Conservation (phyloP, 2,329 filamentous ascomycete genomes). For the Ophiostoma quercus region DNA sequence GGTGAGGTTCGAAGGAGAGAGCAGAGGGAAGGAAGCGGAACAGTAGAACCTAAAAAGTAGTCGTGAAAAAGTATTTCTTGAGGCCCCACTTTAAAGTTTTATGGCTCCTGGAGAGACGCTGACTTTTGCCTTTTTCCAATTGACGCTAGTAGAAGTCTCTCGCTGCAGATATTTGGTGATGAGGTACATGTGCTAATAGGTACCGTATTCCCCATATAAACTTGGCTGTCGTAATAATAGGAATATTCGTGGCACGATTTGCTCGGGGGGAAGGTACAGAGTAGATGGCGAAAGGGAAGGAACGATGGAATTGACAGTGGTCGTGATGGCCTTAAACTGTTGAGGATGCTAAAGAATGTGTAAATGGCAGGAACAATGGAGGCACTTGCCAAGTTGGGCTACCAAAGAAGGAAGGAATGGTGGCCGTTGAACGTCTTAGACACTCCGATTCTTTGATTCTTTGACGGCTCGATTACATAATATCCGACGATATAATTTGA, state of each 20-base stretch:
- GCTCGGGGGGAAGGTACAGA: background rate
- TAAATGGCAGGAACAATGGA: background rate
- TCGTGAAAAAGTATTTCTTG: constrained; percentile 29
- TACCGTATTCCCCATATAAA: background rate
- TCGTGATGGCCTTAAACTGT: background rate
- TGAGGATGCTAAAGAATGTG: background rate
- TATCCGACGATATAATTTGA: background rate
- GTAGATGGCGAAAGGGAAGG: background rate
- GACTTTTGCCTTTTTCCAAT: background rate
- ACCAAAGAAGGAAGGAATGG: background rate
- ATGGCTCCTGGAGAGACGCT: constrained; percentile 9
- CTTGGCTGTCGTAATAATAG: background rate
- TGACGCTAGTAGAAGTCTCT: constrained; percentile 1
- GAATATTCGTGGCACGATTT: background rate
- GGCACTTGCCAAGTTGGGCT: background rate
- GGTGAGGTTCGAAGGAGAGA: constrained; percentile 25
- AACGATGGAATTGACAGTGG: background rate
- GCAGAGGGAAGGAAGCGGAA: constrained; percentile 8
- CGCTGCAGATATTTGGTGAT: background rate
- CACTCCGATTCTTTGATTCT: background rate
- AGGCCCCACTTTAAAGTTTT: constrained; percentile 29
- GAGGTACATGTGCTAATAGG: background rate
- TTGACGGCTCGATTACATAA: background rate
- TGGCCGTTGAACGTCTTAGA: constrained; percentile 10
- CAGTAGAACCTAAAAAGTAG: constrained; percentile 12